Evolutionary conservation across 768 basidiomycete species (phyloP).

Genomic region (Psilocybe subaeruginosa): DNA sequence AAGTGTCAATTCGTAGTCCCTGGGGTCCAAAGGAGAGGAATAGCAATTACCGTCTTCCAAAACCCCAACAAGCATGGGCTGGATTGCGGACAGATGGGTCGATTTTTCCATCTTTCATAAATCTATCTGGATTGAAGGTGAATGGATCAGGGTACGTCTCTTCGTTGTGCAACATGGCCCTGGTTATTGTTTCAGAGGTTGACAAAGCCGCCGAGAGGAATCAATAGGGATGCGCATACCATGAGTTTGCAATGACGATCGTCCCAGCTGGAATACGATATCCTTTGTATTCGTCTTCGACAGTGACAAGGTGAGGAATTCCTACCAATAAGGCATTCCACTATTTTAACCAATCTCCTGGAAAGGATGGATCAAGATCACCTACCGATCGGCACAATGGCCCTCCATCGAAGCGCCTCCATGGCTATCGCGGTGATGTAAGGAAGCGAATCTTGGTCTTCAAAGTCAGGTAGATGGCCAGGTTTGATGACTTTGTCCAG

Average conservation of each 20-base stretch:
- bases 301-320: background rate
- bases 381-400: conserved; percentile 7
- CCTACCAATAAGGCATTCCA: background rate
- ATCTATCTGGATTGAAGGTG: conserved; percentile 12
- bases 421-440: conserved; percentile 9
- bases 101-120: conserved; percentile 12
- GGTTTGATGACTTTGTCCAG: conserved; percentile 4
- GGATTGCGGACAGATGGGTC: conserved; percentile 7
- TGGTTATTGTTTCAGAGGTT: background rate
- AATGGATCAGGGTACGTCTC: conserved; percentile 6
- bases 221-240: background rate
- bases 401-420: conserved; percentile 10
- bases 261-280: conserved; percentile 8
- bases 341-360: background rate
- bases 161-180: conserved; percentile 13
- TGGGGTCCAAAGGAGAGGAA: too few species aligned
- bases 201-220: background rate
- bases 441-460: conserved; percentile 3
- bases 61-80: conserved; percentile 9
- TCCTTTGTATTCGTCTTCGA: conserved; percentile 3
- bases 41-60: conserved; percentile 9
- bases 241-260: conserved; percentile 5
- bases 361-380: background rate
- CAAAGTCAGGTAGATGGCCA: conserved; percentile 12
- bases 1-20: background rate